These are phyloP conservation scores for Ganoderma lingzhi DNA, from an alignment of 1,284 basidiomycete species.

Conservation along the genomic window DNA sequence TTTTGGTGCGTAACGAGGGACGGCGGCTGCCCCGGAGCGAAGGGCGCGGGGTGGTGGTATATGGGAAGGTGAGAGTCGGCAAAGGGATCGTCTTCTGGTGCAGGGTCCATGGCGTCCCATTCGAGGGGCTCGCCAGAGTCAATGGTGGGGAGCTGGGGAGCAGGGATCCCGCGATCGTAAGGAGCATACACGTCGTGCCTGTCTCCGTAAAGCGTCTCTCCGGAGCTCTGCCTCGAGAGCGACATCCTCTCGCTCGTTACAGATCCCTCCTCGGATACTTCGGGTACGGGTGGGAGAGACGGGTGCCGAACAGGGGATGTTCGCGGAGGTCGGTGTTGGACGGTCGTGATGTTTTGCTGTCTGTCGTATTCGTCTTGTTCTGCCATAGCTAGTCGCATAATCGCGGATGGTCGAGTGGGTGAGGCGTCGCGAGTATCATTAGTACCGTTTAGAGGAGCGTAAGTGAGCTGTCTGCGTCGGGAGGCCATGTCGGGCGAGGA, in stretches of 20 bases:
- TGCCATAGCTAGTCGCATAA: constrained; percentile 35
- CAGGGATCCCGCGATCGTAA: constrained; percentile 12
- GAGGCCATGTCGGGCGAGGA: constrained; percentile 20
- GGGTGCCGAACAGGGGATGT: constrained; percentile 34
- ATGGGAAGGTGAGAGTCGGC: constrained; percentile 34
- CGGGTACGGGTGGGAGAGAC: constrained; percentile 34
- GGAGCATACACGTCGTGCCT: constrained; percentile 18
- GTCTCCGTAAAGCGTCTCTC: constrained; percentile 30
- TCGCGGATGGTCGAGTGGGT: constrained; percentile 24
- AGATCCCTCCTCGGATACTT: constrained; percentile 36
- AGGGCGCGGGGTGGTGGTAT: constrained; percentile 26
- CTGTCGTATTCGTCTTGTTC: constrained; percentile 33
- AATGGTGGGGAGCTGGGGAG: constrained; percentile 39
- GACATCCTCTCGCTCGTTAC: constrained; percentile 31
- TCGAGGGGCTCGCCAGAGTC: constrained; percentile 45
- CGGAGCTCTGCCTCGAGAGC: constrained; percentile 35
- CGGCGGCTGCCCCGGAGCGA: constrained; percentile 13
- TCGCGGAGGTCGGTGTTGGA: constrained; percentile 31
- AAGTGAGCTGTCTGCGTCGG: constrained; percentile 27
- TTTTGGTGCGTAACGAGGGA: constrained; percentile 23
- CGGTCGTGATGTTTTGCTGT: constrained; percentile 25
- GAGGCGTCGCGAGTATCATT: constrained; percentile 25
- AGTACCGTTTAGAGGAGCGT: constrained; percentile 28
- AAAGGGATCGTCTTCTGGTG: constrained; percentile 40
- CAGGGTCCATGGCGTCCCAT: constrained; percentile 35